These are phyloP conservation scores for Xylariaceae sp. DNA, from an alignment of 2,329 filamentous ascomycete genomes.

Conservation along the genomic window DNA sequence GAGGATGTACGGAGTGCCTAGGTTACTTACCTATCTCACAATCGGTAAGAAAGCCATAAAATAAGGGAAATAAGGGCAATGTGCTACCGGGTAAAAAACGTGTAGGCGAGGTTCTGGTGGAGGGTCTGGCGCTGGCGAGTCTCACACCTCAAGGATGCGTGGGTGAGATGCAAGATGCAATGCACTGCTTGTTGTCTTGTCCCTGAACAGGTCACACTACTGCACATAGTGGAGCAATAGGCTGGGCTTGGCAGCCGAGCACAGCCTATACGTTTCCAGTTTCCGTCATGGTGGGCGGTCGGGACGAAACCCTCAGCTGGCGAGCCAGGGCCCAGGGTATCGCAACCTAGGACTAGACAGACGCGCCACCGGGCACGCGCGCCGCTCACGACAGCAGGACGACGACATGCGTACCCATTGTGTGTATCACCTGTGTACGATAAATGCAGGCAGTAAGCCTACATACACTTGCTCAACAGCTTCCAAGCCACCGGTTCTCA, in stretches of 20 bases:
- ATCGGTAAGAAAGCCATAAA: too few species aligned
- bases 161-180: constrained; percentile 10
- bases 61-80: too few species aligned
- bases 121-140: too few species aligned
- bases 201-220: constrained; percentile 14
- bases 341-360: not conserved
- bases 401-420: constrained; percentile 1
- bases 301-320: constrained; percentile 1
- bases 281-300: too few species aligned
- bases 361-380: not conserved
- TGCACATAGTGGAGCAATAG: not conserved
- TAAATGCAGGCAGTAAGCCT: not conserved
- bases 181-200: constrained; percentile 20
- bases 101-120: not conserved
- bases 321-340: not conserved
- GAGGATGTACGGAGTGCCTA: too few species aligned
- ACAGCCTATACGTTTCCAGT: constrained; percentile 1
- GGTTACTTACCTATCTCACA: too few species aligned
- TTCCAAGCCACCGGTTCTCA: not conserved
- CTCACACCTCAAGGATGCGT: constrained; percentile 2
- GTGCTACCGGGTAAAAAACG: too few species aligned
- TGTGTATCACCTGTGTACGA: not conserved
- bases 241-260: constrained; percentile 8
- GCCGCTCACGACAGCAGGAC: constrained; percentile 1
- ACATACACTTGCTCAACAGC: not conserved